These are phyloP conservation scores for Solanum chmielewskii DNA, from an alignment of 257 asterid species.

Conservation along the genomic window DNA sequence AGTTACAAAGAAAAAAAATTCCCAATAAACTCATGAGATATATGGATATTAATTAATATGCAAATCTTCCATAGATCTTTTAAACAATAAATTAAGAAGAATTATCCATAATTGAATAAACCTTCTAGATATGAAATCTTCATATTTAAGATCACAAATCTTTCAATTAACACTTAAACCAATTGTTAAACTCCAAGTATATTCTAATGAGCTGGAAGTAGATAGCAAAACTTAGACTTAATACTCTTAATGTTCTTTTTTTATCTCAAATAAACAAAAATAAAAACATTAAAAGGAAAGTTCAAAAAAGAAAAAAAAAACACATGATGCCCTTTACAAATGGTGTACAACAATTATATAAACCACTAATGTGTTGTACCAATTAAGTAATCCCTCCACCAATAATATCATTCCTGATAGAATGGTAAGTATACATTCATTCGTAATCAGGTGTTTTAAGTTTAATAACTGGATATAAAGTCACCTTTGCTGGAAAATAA, in stretches of 20 bases:
- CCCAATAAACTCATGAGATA: neutral
- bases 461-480: too few species aligned
- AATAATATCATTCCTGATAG: rapidly evolving
- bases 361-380: neutral
- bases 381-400: neutral
- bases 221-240: neutral
- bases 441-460: neutral
- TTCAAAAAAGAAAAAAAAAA: neutral
- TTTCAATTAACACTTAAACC: neutral
- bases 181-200: neutral
- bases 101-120: neutral
- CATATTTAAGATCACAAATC: neutral
- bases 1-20: too few species aligned
- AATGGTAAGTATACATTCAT: neutral
- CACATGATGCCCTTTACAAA: neutral
- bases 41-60: neutral
- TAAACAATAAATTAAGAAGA: neutral
- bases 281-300: neutral
- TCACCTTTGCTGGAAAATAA: too few species aligned
- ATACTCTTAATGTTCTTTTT: neutral
- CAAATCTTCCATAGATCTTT: neutral
- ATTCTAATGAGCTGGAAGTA: neutral
- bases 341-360: neutral
- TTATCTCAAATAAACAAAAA: neutral
- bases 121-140: neutral